Evolutionary conservation across 106 monocot species (phyloP).

Genomic region (Acorus gramineus): DNA sequence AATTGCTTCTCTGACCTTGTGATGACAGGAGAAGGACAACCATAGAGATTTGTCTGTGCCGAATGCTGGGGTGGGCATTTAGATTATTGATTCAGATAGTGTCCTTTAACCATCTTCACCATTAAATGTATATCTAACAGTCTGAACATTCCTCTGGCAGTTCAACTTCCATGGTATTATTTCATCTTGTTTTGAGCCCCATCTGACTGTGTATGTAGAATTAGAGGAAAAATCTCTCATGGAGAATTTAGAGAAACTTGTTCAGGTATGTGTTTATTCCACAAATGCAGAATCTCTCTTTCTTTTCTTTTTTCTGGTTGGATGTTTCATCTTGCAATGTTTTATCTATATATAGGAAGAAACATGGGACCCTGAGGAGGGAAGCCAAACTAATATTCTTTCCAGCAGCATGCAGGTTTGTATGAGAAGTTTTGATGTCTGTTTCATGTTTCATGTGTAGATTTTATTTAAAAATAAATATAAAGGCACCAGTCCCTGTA

Average conservation of each 20-base stretch:
- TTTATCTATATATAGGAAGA: conserved; percentile 60
- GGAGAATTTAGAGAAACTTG: conserved; percentile 97
- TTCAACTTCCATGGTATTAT: conserved; percentile 97
- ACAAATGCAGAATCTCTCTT: not conserved
- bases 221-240: conserved; percentile 93
- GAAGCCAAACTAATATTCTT: conserved; percentile 92
- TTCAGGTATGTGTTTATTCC: conserved; percentile 47
- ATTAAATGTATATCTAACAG: no score
- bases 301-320: not conserved
- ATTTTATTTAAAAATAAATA: no score
- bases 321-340: not conserved
- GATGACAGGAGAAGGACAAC: conserved; percentile 62
- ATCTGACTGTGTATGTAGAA: conserved; percentile 89
- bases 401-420: conserved; percentile 95
- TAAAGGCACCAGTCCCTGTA: no score
- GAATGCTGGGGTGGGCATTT: conserved; percentile 66
- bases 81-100: not conserved
- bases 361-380: conserved; percentile 95
- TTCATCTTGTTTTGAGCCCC: conserved; percentile 94
- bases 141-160: conserved; percentile 23
- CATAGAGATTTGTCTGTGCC: conserved; percentile 56
- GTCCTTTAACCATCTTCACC: not conserved
- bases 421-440: not conserved
- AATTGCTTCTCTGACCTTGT: conserved; percentile 9
- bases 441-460: not conserved